Conservation (phyloP, 371 early-diverging fungal species). For the Mucor saturninus region DNA sequence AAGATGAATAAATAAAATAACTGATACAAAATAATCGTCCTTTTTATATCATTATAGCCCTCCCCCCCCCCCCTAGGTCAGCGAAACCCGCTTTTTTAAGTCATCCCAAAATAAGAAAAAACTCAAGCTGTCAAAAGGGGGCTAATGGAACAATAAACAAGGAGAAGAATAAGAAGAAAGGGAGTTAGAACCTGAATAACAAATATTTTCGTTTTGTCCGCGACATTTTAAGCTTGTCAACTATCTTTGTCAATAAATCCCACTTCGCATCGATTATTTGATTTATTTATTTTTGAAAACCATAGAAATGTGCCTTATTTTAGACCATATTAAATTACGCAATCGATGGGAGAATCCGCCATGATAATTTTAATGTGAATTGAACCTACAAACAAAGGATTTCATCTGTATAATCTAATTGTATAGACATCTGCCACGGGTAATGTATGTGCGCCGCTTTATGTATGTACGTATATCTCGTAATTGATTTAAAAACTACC, state of each 20-base stretch:
- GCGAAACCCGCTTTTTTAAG: background rate
- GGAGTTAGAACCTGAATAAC: background rate
- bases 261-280: too few species aligned
- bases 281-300: background rate
- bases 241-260: slow-evolving; percentile 18
- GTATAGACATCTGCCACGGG: background rate
- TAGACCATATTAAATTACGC: too few species aligned
- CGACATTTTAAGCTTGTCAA: slow-evolving; percentile 15
- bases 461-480: background rate
- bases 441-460: background rate
- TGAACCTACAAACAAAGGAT: too few species aligned
- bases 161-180: background rate
- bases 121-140: slow-evolving; percentile 13
- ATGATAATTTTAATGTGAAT: too few species aligned
- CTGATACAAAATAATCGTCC: background rate
- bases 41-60: slow-evolving; percentile 2
- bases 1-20: background rate
- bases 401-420: too few species aligned
- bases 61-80: background rate
- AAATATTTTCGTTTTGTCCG: slow-evolving; percentile 13
- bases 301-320: too few species aligned
- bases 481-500: slow-evolving; percentile 1
- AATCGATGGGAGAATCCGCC: too few species aligned
- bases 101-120: background rate
- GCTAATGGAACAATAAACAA: background rate